These are phyloP conservation scores for Lactifluus subvellereus DNA, from an alignment of 768 basidiomycete genomes.

Conservation along the genomic window DNA sequence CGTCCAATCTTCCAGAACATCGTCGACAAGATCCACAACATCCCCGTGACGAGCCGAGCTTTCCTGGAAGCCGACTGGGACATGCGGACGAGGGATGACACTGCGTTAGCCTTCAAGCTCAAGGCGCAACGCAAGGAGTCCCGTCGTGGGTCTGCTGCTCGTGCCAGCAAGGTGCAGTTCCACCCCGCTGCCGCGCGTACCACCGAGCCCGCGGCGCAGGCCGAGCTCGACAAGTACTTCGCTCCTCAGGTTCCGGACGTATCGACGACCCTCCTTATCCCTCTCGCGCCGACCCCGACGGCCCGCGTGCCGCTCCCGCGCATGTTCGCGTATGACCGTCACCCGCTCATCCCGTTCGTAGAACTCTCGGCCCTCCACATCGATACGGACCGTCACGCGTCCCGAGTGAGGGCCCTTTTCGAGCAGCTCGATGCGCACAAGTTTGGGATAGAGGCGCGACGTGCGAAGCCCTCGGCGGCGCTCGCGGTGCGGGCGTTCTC, in stretches of 20 bases:
- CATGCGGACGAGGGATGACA: constrained; percentile 45
- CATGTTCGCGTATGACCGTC: constrained; percentile 25
- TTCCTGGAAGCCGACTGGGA: constrained; percentile 73
- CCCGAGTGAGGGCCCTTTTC: constrained; percentile 65
- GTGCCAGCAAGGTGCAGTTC: constrained; percentile 24
- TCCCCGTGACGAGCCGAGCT: constrained; percentile 70
- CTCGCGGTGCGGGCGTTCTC: constrained; percentile 59
- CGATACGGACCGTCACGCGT: constrained; percentile 48
- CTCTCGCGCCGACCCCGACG: constrained; percentile 71
- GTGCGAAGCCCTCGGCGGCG: constrained; percentile 57
- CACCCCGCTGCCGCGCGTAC: constrained; percentile 24
- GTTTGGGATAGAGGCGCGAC: constrained; percentile 61
- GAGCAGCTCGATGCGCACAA: constrained; percentile 60
- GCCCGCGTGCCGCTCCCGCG: constrained; percentile 51
- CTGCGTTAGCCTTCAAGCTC: constrained; percentile 25
- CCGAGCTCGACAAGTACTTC: constrained; percentile 61
- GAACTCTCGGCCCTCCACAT: constrained; percentile 47
- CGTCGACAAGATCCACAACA: constrained; percentile 56
- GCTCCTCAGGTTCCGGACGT: constrained; percentile 36
- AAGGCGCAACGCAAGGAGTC: constrained; percentile 26
- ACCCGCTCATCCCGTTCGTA: constrained; percentile 49
- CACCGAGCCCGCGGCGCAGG: constrained; percentile 29
- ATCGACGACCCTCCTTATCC: constrained; percentile 65
- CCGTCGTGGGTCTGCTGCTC: constrained; percentile 28
- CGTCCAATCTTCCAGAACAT: constrained; percentile 77